Evolutionary conservation across 345 rosid species (phyloP).

Genomic region (Arabidopsis arenosa): DNA sequence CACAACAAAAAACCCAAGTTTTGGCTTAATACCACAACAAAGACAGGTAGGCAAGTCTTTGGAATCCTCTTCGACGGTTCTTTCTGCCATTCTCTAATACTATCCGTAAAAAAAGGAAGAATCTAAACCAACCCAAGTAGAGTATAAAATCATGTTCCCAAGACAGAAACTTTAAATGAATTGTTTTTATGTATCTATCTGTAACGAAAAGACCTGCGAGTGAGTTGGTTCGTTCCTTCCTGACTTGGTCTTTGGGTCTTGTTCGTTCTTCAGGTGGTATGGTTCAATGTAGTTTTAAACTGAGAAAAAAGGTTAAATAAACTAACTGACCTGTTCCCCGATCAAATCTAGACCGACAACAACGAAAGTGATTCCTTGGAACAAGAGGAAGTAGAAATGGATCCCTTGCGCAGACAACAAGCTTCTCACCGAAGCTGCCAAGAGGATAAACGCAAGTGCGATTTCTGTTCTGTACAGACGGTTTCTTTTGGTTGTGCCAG

Average conservation of each 20-base stretch:
- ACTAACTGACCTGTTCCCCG: conserved; percentile 81
- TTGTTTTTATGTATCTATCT: conserved; percentile 33
- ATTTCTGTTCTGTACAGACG: conserved; percentile 80
- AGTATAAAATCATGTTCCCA: conserved; percentile 32
- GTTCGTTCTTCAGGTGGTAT: conserved; percentile 6
- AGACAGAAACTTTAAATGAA: conserved; percentile 35
- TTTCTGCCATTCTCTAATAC: conserved; percentile 25
- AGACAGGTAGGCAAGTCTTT: conserved; percentile 5
- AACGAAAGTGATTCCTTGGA: conserved; percentile 82
- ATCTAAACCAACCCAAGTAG: conserved; percentile 37
- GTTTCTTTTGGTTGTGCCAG: conserved; percentile 55
- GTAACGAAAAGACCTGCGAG: conserved; percentile 14
- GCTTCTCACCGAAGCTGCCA: conserved; percentile 76
- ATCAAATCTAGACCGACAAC: conserved; percentile 91
- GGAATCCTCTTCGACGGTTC: conserved; percentile 9
- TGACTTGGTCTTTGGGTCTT: conserved; percentile 24
- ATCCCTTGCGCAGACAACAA: conserved; percentile 88
- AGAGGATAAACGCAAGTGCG: conserved; percentile 70
- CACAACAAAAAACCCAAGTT: conserved; percentile 29
- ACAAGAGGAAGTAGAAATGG: conserved; percentile 85
- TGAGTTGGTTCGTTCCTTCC: conserved; percentile 29
- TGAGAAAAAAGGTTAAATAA: background rate
- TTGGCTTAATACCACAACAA: conserved; percentile 26
- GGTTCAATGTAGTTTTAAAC: conserved; percentile 5
- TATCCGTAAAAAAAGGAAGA: conserved; percentile 16